These are phyloP conservation scores for Abrus precatorius DNA, from an alignment of 306 rosid species.

Conservation along the genomic window DNA sequence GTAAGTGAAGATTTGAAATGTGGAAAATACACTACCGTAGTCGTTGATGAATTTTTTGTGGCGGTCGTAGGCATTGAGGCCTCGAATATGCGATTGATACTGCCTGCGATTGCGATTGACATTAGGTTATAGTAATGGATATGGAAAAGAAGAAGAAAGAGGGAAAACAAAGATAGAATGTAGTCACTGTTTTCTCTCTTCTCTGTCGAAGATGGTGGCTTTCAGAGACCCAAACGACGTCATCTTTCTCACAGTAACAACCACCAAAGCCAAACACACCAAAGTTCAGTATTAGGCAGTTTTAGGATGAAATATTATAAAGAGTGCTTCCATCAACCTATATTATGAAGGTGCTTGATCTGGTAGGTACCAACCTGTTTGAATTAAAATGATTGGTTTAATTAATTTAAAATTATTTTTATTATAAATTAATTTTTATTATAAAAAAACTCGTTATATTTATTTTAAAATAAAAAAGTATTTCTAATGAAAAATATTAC, in stretches of 20 bases:
- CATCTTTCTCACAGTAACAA: constrained; percentile 22
- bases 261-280: background rate
- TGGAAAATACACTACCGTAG: constrained; percentile 59
- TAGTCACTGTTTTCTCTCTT: constrained; percentile 62
- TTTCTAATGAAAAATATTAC: too few species aligned
- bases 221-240: constrained; percentile 57
- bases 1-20: background rate
- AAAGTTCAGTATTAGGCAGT: background rate
- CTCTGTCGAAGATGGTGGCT: constrained; percentile 56
- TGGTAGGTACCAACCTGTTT: too few species aligned
- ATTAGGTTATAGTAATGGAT: constrained; percentile 4
- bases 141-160: background rate
- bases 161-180: background rate
- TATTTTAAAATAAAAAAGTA: too few species aligned
- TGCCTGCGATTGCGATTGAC: constrained; percentile 45
- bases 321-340: too few species aligned
- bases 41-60: constrained; percentile 68
- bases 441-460: too few species aligned
- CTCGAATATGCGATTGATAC: constrained; percentile 62
- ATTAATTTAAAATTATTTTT: too few species aligned
- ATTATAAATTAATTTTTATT: too few species aligned
- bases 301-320: too few species aligned
- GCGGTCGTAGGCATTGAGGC: constrained; percentile 65
- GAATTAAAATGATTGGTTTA: too few species aligned
- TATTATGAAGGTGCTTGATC: too few species aligned